Percentiles rank a stretch among this genome's conserved stretches.
Conservation (phyloP, 805 yeast genomes). For the Yamadazyma kitorensis region DNA sequence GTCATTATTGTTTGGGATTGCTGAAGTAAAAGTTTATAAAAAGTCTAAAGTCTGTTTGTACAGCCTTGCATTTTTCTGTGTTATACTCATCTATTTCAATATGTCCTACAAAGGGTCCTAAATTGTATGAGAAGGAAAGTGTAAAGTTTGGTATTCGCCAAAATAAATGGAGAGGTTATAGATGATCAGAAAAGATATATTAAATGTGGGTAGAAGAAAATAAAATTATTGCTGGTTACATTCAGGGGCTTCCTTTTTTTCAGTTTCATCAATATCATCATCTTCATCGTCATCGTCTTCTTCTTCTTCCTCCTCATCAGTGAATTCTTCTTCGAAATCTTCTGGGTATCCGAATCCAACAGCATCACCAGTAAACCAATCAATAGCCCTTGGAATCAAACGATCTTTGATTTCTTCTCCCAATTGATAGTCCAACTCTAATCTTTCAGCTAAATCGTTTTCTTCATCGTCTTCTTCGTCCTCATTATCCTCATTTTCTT, state of each 20-base stretch:
- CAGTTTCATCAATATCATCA: conserved; percentile 47
- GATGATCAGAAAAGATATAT: too few species aligned
- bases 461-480: conserved; percentile 61
- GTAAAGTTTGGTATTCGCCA: too few species aligned
- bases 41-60: too few species aligned
- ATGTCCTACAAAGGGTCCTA: too few species aligned
- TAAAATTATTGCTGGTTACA: conserved; percentile 67
- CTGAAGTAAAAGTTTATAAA: too few species aligned
- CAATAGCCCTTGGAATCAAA: conserved; percentile 92
- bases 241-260: conserved; percentile 65
- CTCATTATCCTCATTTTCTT: conserved; percentile 50
- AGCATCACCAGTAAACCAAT: conserved; percentile 98
- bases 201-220: too few species aligned
- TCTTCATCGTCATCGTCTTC: conserved; percentile 61
- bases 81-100: too few species aligned
- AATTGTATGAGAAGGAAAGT: too few species aligned
- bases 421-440: conserved; percentile 89
- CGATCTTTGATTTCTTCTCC: conserved; percentile 97
- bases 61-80: too few species aligned
- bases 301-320: conserved; percentile 57
- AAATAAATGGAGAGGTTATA: too few species aligned
- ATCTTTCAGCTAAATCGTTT: conserved; percentile 74
- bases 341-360: conserved; percentile 65
- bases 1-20: too few species aligned
- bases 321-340: conserved; percentile 58